Percentiles rank a stretch among this genome's conserved stretches.
Evolutionary conservation across 306 rosid species (phyloP).

Genomic region (Cajanus cajan): DNA sequence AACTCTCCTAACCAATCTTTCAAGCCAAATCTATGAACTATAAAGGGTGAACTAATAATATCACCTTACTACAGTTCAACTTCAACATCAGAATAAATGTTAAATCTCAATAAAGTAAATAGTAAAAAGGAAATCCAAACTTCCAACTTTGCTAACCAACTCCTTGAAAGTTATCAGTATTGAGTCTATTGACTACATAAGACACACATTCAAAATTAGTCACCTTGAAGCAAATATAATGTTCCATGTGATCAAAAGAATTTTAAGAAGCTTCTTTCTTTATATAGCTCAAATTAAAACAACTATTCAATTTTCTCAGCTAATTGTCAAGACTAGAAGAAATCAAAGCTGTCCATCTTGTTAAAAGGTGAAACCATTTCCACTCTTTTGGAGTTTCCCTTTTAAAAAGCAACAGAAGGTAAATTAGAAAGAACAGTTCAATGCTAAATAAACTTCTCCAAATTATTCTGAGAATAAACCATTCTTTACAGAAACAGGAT

Average conservation of each 20-base stretch:
- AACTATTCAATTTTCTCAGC: constrained; percentile 8
- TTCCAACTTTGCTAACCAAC: background rate
- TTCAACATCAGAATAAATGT: constrained; percentile 3
- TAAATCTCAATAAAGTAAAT: background rate
- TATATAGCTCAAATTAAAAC: background rate
- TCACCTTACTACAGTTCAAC: background rate
- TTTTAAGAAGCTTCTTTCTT: constrained; percentile 16
- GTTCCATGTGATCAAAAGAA: background rate
- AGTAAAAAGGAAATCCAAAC: background rate
- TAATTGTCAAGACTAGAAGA: background rate
- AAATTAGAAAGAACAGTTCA: background rate
- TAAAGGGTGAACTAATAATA: background rate
- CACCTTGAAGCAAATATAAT: constrained; percentile 5
- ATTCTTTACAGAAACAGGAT: background rate
- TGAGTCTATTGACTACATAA: background rate
- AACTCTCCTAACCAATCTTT: background rate
- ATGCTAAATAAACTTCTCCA: background rate
- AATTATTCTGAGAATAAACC: constrained; percentile 17
- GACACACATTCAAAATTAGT: constrained; percentile 2
- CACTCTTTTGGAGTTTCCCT: constrained; percentile 15
- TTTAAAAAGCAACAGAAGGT: constrained; percentile 1
- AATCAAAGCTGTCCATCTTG: background rate
- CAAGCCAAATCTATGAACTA: background rate
- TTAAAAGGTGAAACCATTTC: background rate
- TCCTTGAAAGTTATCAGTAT: background rate